phyloP scores from a whole-genome alignment of 306 rosid genomes.

The Elaeagnus macrophylla region DNA sequence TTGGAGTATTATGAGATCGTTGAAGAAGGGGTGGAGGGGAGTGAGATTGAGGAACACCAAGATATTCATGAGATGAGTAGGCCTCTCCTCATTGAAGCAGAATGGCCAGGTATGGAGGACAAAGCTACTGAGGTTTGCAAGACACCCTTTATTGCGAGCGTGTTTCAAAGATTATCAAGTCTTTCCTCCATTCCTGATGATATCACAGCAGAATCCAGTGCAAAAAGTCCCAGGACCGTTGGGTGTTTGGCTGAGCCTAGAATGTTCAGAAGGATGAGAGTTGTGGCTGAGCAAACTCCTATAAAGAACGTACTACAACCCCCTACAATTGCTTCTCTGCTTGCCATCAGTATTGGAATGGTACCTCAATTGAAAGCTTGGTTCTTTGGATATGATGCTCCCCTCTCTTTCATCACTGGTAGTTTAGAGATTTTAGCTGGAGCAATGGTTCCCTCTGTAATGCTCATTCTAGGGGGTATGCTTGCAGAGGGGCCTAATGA shows the following conservation, averaged over 20 bases:
- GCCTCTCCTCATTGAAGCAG: constrained; percentile 87
- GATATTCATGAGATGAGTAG: constrained; percentile 43
- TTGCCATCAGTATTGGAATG: constrained; percentile 65
- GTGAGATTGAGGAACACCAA: constrained; percentile 30
- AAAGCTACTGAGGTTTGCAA: constrained; percentile 81
- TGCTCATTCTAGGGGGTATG: constrained; percentile 90
- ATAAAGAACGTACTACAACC: constrained; percentile 77
- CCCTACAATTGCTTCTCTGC: constrained; percentile 72
- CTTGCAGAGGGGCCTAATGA: constrained; percentile 87
- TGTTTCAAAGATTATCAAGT: constrained; percentile 46
- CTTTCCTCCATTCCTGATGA: constrained; percentile 44
- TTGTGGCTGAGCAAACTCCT: constrained; percentile 79
- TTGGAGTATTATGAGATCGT: constrained; percentile 56
- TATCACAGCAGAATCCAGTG: constrained; percentile 22
- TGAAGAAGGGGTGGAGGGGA: constrained; percentile 54
- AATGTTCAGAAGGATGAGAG: constrained; percentile 65
- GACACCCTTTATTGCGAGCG: constrained; percentile 62
- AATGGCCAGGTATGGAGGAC: constrained; percentile 94
- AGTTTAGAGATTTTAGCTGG: constrained; percentile 64
- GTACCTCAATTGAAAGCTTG: constrained; percentile 62
- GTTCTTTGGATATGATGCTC: constrained; percentile 62
- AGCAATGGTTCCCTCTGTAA: constrained; percentile 79
- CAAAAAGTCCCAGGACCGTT: constrained; percentile 53
- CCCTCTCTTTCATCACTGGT: constrained; percentile 56
- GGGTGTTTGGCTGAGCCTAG: constrained; percentile 80